A percentile compares a stretch with the other conserved stretches of the same genome.
Conservation (phyloP, 2,329 filamentous ascomycete species). For the Diaporthe humulicola region DNA sequence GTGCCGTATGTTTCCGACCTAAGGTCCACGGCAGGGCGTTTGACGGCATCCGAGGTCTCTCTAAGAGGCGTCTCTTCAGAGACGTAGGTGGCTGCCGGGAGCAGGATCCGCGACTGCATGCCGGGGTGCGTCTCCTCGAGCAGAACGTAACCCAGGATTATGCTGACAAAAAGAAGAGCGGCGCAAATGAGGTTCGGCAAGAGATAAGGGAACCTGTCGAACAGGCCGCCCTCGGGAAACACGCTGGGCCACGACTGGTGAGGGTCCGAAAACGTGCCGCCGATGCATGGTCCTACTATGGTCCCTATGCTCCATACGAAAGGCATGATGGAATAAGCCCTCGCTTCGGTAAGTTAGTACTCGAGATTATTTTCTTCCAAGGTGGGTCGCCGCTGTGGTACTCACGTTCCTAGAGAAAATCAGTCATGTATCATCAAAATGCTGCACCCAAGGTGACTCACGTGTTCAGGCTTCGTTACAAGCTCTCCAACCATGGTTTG, state of each 20-base stretch:
- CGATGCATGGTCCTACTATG: conserved; percentile 89
- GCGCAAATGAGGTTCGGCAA: conserved; percentile 92
- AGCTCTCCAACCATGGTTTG: conserved; percentile 95
- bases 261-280: conserved; percentile 87
- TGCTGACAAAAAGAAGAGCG: conserved; percentile 80
- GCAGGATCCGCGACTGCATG: conserved; percentile 70
- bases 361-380: not conserved
- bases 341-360: conserved; percentile 63
- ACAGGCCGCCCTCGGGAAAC: conserved; percentile 78
- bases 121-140: conserved; percentile 92
- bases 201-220: conserved; percentile 85
- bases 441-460: conserved; percentile 51
- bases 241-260: conserved; percentile 77
- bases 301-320: conserved; percentile 95
- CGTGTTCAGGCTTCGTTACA: conserved; percentile 85
- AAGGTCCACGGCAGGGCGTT: conserved; percentile 79
- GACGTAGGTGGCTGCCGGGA: conserved; percentile 63
- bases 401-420: conserved; percentile 56
- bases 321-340: conserved; percentile 92
- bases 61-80: conserved; percentile 81
- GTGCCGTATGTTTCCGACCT: conserved; percentile 86
- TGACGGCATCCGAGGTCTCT: conserved; percentile 79
- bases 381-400: conserved; percentile 59
- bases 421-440: not conserved
- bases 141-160: conserved; percentile 83